Evolutionary conservation across 192 early-diverging fungal species (phyloP).

Genomic region (Allomyces javanicus): DNA sequence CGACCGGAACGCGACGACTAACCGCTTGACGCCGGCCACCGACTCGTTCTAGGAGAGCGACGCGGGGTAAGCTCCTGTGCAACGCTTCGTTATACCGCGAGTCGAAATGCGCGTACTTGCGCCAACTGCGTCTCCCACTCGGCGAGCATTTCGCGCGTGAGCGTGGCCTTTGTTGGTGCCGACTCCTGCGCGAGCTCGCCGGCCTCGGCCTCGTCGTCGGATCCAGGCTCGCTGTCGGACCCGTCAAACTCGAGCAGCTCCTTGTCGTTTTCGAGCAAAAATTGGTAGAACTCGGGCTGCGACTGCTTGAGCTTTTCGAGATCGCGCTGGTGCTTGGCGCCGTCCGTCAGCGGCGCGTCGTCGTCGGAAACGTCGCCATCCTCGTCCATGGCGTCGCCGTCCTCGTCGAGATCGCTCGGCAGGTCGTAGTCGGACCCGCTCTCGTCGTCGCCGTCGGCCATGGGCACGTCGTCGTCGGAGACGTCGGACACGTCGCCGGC

Average conservation of each 20-base stretch:
- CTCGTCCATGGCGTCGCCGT: constrained; percentile 18
- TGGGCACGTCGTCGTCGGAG: constrained; percentile 9
- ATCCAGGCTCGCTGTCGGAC: constrained; percentile 17
- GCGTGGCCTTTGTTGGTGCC: constrained; percentile 16
- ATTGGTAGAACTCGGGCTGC: constrained; percentile 87
- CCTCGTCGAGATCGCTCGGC: constrained; percentile 12
- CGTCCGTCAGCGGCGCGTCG: constrained; percentile 15
- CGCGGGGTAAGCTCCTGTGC: too few relatives aligned
- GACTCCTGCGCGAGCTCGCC: constrained; percentile 13
- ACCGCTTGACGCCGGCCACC: constrained; percentile 41
- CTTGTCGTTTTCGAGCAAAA: constrained; percentile 66
- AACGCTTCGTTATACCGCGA: neutral
- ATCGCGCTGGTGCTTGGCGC: constrained; percentile 51
- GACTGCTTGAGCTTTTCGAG: constrained; percentile 63
- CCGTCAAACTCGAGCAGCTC: constrained; percentile 62
- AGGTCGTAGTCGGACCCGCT: constrained; percentile 1
- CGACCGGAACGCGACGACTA: constrained; percentile 68
- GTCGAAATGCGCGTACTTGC: constrained; percentile 1
- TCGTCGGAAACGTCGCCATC: constrained; percentile 29
- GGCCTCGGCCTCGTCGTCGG: neutral
- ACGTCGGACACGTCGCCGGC: constrained; percentile 14
- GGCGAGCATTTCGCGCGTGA: constrained; percentile 56
- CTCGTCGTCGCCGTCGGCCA: constrained; percentile 11
- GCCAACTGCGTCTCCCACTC: constrained; percentile 40
- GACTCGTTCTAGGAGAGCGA: constrained; percentile 37